These are phyloP conservation scores for Teratosphaeria zuluensis DNA, from an alignment of 2,329 filamentous ascomycete genomes.

Conservation along the genomic window DNA sequence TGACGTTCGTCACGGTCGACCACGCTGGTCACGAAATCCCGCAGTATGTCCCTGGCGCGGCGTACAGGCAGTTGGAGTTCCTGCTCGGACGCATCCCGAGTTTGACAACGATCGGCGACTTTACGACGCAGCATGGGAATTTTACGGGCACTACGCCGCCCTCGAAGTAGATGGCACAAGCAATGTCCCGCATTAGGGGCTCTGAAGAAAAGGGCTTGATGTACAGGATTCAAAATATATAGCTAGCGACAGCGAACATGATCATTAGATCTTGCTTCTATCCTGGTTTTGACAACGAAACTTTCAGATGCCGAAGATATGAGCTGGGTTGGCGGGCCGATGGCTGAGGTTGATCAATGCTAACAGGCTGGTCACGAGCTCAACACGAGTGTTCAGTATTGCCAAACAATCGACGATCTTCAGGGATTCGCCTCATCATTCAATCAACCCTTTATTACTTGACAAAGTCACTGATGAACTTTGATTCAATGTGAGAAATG, in stretches of 20 bases:
- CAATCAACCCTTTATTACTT: too few species aligned
- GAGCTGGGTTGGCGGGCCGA: too few species aligned
- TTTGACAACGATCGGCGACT: conserved; percentile 16
- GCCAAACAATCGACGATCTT: too few species aligned
- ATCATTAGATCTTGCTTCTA: too few species aligned
- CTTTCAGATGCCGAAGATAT: too few species aligned
- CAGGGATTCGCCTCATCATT: too few species aligned
- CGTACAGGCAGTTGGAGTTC: conserved; percentile 34
- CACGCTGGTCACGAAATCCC: conserved; percentile 21
- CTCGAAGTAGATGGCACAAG: background rate
- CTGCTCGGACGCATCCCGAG: conserved; percentile 31
- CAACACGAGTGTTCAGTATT: too few species aligned
- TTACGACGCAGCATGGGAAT: conserved; percentile 15
- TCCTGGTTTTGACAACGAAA: too few species aligned
- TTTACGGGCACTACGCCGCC: conserved; percentile 11
- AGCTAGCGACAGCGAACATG: background rate
- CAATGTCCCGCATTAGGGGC: background rate
- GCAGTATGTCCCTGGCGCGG: conserved; percentile 34
- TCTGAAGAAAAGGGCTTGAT: background rate
- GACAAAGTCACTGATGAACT: too few species aligned
- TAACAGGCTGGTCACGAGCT: too few species aligned
- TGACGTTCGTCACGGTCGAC: conserved; percentile 16
- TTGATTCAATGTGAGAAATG: too few species aligned
- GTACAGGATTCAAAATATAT: background rate
- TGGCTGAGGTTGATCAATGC: too few species aligned